Evolutionary conservation across 2,329 filamentous ascomycete genomes (phyloP).

Genomic region (Talaromyces sp.): DNA sequence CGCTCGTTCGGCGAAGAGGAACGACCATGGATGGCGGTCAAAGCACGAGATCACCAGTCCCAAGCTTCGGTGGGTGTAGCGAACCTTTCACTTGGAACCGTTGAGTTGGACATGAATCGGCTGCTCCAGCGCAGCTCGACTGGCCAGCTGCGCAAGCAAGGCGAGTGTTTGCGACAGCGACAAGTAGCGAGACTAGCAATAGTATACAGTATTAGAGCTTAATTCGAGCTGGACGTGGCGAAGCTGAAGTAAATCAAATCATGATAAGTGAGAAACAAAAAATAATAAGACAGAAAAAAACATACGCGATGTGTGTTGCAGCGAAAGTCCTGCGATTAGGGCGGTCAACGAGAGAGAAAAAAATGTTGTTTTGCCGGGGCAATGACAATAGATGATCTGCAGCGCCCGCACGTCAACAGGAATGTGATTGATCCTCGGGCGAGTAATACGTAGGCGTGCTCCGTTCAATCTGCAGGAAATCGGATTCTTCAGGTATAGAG

Average conservation of each 20-base stretch:
- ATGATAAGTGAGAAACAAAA: neutral
- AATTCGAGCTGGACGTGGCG: too few relatives aligned
- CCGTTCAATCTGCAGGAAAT: neutral
- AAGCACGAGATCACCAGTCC: neutral
- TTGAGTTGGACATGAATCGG: neutral
- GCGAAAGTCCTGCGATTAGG: neutral
- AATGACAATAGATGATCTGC: slow-evolving; percentile 1
- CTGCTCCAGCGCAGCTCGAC: neutral
- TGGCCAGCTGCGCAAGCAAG: neutral
- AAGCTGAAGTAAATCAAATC: neutral
- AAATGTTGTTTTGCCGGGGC: slow-evolving; percentile 1
- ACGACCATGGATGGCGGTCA: neutral
- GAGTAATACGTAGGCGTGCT: neutral
- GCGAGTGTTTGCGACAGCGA: neutral
- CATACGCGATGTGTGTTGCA: neutral
- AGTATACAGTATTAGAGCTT: neutral
- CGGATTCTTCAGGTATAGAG: neutral
- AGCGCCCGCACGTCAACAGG: slow-evolving; percentile 5
- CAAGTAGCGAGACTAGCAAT: neutral
- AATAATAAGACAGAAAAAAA: neutral
- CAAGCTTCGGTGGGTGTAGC: neutral
- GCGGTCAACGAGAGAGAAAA: slow-evolving; percentile 1
- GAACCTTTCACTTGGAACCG: neutral
- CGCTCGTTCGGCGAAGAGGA: neutral
- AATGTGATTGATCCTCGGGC: slow-evolving; percentile 6